Conservation (phyloP, 805 yeast genomes). For the Tetrapisispora arboricola region DNA sequence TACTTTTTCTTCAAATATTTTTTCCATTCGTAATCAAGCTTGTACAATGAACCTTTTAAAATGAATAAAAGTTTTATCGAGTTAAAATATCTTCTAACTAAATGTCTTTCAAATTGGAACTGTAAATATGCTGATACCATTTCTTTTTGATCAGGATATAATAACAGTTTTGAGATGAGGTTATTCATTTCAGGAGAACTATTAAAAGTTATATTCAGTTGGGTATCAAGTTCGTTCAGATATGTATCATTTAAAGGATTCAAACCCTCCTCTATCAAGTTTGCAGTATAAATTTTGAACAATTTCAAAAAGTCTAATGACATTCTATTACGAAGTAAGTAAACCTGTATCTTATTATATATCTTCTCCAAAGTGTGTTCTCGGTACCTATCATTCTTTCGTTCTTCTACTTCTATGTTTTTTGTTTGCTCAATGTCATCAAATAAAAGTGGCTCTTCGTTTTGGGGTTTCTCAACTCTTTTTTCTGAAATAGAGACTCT, state of each 20-base stretch:
- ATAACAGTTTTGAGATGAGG: constrained; percentile 11
- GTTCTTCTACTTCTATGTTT: no score
- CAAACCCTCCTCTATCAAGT: constrained; percentile 11
- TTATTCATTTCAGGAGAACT: constrained; percentile 13
- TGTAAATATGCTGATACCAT: constrained; percentile 18
- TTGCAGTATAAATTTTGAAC: constrained; percentile 14
- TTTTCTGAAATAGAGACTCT: neutral
- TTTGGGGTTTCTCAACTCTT: neutral
- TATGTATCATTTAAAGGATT: constrained; percentile 18
- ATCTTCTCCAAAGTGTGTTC: constrained; percentile 10
- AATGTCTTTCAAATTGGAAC: constrained; percentile 5
- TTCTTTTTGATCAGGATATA: constrained; percentile 17
- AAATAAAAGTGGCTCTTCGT: no score
- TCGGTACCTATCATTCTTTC: no score
- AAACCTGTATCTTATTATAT: constrained; percentile 20
- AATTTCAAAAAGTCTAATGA: constrained; percentile 21
- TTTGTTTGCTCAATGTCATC: no score
- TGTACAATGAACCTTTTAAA: neutral
- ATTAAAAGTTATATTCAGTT: constrained; percentile 12
- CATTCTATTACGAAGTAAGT: constrained; percentile 15
- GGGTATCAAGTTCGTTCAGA: constrained; percentile 14
- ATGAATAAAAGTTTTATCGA: constrained; percentile 9
- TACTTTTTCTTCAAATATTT: constrained; percentile 4
- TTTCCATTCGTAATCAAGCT: constrained; percentile 1
- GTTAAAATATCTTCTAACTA: constrained; percentile 6